Evolutionary conservation across 768 basidiomycete genomes (phyloP).

Genomic region (Tylopilus cervinicoccineus): DNA sequence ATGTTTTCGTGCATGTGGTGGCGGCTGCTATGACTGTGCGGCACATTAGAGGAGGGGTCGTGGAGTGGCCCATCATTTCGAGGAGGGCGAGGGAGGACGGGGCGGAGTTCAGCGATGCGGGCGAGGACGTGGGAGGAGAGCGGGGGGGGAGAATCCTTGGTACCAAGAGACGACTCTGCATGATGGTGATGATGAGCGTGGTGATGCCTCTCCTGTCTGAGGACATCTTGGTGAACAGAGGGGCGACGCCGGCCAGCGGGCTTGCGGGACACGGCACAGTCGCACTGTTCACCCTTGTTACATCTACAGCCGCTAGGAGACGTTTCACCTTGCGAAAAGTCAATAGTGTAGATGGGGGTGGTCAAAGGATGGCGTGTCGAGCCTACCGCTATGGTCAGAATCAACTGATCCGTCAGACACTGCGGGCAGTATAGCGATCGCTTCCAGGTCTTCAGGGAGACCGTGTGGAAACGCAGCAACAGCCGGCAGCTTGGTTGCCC

Average conservation of each 20-base stretch:
- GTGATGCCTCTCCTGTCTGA: conserved; percentile 28
- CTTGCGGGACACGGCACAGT: conserved; percentile 54
- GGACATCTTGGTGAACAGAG: conserved; percentile 28
- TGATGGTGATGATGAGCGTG: conserved; percentile 15
- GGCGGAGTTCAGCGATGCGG: conserved; percentile 62
- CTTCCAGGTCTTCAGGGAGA: conserved; percentile 65
- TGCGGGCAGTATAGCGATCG: conserved; percentile 35
- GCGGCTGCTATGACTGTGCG: conserved; percentile 39
- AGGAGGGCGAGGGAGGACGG: conserved; percentile 64
- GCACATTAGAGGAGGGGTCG: conserved; percentile 43
- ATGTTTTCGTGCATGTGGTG: conserved; percentile 49
- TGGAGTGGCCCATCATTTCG: conserved; percentile 39
- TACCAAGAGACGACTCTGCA: conserved; percentile 11
- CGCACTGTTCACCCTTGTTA: conserved; percentile 44
- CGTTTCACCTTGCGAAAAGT: conserved; percentile 44
- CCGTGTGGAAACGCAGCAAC: conserved; percentile 80
- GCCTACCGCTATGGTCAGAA: conserved; percentile 66
- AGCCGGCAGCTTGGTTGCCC: conserved; percentile 55
- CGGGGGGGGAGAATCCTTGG: conserved; percentile 16
- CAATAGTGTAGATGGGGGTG: conserved; percentile 38
- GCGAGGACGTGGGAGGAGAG: conserved; percentile 50
- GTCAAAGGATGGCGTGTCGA: conserved; percentile 42
- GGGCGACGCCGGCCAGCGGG: conserved; percentile 34
- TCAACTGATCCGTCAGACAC: conserved; percentile 52
- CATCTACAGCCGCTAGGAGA: conserved; percentile 47